Evolutionary conservation across 352 stramenopile genomes (phyloP).

Genomic region (Elongisporangium undulatum): DNA sequence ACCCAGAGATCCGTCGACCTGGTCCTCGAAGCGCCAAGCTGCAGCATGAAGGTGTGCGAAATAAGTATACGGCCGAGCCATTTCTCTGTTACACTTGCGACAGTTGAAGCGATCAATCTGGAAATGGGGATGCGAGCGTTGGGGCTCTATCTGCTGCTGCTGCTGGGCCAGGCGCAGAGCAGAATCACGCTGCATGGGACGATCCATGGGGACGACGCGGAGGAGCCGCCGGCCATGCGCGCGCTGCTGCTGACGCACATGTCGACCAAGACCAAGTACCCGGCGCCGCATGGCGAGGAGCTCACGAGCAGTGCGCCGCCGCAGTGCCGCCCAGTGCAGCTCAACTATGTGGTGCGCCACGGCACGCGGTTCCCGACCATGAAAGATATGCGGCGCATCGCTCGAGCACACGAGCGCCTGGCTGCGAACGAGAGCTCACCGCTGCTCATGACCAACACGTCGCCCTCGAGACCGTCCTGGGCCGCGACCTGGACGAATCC

Average conservation of each 20-base stretch:
- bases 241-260: conserved; percentile 50
- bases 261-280: conserved; percentile 81
- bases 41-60: conserved; percentile 38
- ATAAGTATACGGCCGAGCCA: conserved; percentile 23
- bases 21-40: no score
- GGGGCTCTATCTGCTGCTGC: neutral
- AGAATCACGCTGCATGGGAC: neutral
- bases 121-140: neutral
- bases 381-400: conserved; percentile 72
- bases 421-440: neutral
- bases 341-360: conserved; percentile 78
- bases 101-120: neutral
- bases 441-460: neutral
- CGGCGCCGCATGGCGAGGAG: conserved; percentile 12
- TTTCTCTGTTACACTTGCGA: conserved; percentile 6
- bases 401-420: conserved; percentile 33
- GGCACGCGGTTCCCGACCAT: conserved; percentile 74
- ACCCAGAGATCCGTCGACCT: no score
- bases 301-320: conserved; percentile 2
- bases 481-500: conserved; percentile 43
- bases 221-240: conserved; percentile 2
- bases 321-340: conserved; percentile 45
- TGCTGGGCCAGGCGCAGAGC: neutral
- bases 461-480: conserved; percentile 15
- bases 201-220: neutral